Percentiles rank a stretch among this genome's conserved stretches.
Evolutionary conservation across 2,329 filamentous ascomycete genomes (phyloP).

Genomic region (Geosmithia putterillii): DNA sequence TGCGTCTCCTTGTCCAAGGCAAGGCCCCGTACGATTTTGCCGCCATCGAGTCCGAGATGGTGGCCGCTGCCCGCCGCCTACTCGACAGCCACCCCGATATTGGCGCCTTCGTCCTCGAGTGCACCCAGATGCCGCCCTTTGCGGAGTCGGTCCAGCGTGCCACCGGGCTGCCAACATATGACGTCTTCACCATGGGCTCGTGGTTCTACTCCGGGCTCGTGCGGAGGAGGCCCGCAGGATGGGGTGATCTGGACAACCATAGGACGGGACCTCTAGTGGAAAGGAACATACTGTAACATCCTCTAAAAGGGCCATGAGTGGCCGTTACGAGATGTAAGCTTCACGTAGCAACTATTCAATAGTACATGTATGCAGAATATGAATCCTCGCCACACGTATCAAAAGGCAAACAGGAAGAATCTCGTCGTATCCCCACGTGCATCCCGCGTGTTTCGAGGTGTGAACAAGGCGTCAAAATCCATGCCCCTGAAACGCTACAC

Average conservation of each 20-base stretch:
- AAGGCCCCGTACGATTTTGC: constrained; percentile 8
- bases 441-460: too few relatives aligned
- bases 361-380: too few relatives aligned
- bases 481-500: too few relatives aligned
- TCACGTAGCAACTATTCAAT: too few relatives aligned
- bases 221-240: constrained; percentile 5
- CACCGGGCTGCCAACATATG: constrained; percentile 17
- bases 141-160: constrained; percentile 16
- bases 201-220: constrained; percentile 22
- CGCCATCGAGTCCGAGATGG: constrained; percentile 9
- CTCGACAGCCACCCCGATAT: constrained; percentile 8
- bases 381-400: too few relatives aligned
- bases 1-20: constrained; percentile 8
- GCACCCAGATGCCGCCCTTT: constrained; percentile 23
- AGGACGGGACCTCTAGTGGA: too few relatives aligned
- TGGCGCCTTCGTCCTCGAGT: constrained; percentile 14
- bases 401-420: too few relatives aligned
- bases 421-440: too few relatives aligned
- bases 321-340: too few relatives aligned
- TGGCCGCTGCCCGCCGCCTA: constrained; percentile 6
- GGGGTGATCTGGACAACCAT: neutral
- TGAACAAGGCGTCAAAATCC: too few relatives aligned
- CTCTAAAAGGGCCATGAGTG: too few relatives aligned
- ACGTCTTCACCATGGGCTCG: constrained; percentile 19
- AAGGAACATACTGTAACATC: too few relatives aligned